A percentile compares a stretch with the other conserved stretches of the same genome.
Evolutionary conservation across 352 stramenopile species (phyloP).

Genomic region (Phytophthora colocasiae): DNA sequence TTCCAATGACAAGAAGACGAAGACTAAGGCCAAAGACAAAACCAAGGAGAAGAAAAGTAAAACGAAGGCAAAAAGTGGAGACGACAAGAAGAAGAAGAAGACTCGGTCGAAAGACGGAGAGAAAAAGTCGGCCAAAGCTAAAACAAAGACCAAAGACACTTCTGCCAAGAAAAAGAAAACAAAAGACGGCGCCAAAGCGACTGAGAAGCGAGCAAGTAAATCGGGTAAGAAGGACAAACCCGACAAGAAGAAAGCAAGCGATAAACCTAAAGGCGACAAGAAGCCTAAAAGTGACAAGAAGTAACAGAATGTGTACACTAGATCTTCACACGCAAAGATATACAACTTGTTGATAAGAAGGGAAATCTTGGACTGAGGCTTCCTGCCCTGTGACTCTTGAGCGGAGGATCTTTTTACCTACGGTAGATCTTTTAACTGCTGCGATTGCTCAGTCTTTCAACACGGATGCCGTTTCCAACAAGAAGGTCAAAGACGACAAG

Average conservation of each 20-base stretch:
- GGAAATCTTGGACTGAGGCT: too few relatives aligned
- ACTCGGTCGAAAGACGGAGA: slow-evolving; percentile 13
- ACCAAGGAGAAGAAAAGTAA: slow-evolving; percentile 15
- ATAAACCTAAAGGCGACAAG: slow-evolving; percentile 33
- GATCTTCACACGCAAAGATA: too few relatives aligned
- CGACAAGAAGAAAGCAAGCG: slow-evolving; percentile 26
- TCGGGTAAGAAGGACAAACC: slow-evolving; percentile 28
- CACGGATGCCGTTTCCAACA: too few relatives aligned
- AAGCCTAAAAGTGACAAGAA: slow-evolving; percentile 20
- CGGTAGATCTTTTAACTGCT: too few relatives aligned
- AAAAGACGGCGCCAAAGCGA: slow-evolving; percentile 14
- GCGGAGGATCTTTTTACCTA: too few relatives aligned
- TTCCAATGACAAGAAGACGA: slow-evolving; percentile 34
- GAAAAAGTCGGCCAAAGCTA: slow-evolving; percentile 9
- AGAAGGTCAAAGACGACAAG: slow-evolving; percentile 33
- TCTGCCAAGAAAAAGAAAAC: slow-evolving; percentile 33
- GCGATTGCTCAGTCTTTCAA: too few relatives aligned
- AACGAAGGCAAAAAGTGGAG: too few relatives aligned
- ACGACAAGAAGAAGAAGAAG: slow-evolving; percentile 17
- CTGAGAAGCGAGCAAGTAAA: slow-evolving; percentile 22
- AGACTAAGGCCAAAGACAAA: slow-evolving; percentile 26
- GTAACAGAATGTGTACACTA: too few relatives aligned
- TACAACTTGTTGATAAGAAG: too few relatives aligned
- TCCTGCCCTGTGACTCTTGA: too few relatives aligned
- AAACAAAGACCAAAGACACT: too few relatives aligned